Evolutionary conservation across 352 stramenopile genomes (phyloP), one percentile per base, ranked within the genome.

Genomic region (Phytophthora quininea): DNA sequence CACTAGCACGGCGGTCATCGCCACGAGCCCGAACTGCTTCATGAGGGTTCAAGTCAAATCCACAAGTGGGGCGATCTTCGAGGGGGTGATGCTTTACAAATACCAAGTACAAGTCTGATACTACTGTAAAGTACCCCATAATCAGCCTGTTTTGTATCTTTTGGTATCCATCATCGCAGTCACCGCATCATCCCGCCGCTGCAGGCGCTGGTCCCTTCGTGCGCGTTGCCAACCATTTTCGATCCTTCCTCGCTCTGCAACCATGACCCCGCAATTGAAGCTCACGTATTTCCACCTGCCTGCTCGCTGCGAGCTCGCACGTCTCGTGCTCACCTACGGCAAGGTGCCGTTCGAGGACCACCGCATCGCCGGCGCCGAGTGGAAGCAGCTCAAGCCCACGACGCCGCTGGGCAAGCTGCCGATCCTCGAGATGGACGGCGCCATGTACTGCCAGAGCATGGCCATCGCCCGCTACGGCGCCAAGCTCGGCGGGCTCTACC

Each of bases 381-480:
- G 77, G 40, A 47, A 15, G 4, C 45, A 58, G n/a, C 19, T 82
- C 35, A 88, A 89, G 66, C 50, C 69, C 0, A 74, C 50, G 8
- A 47, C 81, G 4, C 80, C 82, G 9, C 63, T 93, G 14, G 79
- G 77, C 27, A 67, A 89, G 58, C 3, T 88, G 12, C 80, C 82
- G 1, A 50, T 80, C 9, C 47, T 93, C n/a, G 73, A 83, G 49
- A 76, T 92, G 6, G 69, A 88, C 40, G 80, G 77, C 30, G 49
- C 57, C 12, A 67, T 51, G 11, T 87, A 79, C 64, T 45, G 67
- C 33, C 77, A 90, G 57, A 89, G 74, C 40, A 86, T 89, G 59
- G 75, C 79, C 15, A 86, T 90, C 56, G 72, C 70, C 9, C 71
- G 75, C 10, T 93, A 89, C 55, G 80, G 80, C 5, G 79, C 79